Evolutionary conservation across 2,329 filamentous ascomycete species (phyloP).

Genomic region (Nakataea oryzae): DNA sequence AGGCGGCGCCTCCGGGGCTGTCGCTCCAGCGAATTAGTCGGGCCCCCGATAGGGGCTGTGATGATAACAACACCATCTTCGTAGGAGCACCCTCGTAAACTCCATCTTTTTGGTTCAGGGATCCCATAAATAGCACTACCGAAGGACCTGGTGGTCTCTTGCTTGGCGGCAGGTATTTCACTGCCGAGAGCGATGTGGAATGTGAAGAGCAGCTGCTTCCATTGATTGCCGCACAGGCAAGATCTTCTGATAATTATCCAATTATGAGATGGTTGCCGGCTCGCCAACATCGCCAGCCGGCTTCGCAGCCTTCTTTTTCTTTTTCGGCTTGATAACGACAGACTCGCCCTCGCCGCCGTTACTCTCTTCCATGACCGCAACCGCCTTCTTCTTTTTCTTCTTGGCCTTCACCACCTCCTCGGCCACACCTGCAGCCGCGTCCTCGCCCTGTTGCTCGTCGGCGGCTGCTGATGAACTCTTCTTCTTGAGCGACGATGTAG

Average conservation of each 20-base stretch:
- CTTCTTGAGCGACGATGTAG: constrained; percentile 23
- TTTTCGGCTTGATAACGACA: constrained; percentile 15
- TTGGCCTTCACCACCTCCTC: constrained; percentile 8
- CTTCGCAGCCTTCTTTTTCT: constrained; percentile 15
- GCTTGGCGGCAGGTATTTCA: no score
- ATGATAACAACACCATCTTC: constrained; percentile 27
- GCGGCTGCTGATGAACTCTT: constrained; percentile 14
- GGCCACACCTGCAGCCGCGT: constrained; percentile 11
- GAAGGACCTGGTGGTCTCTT: no score
- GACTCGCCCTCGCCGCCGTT: constrained; percentile 4
- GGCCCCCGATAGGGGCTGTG: constrained; percentile 15
- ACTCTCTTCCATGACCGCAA: constrained; percentile 2
- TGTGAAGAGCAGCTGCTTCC: no score
- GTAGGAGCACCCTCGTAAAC: constrained; percentile 18
- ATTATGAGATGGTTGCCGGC: constrained; percentile 14
- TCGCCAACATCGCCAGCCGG: background rate
- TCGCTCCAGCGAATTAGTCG: constrained; percentile 17
- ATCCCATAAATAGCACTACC: no score
- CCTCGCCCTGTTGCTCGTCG: constrained; percentile 39
- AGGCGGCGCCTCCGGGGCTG: constrained; percentile 14
- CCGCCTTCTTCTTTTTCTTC: constrained; percentile 24
- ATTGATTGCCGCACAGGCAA: constrained; percentile 8
- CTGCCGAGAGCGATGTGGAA: no score
- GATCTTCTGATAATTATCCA: constrained; percentile 16
- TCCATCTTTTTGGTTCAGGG: no score